Base-by-base conservation (phyloP, 805 yeast genomes). In the Alloascoidea africana region DNA sequence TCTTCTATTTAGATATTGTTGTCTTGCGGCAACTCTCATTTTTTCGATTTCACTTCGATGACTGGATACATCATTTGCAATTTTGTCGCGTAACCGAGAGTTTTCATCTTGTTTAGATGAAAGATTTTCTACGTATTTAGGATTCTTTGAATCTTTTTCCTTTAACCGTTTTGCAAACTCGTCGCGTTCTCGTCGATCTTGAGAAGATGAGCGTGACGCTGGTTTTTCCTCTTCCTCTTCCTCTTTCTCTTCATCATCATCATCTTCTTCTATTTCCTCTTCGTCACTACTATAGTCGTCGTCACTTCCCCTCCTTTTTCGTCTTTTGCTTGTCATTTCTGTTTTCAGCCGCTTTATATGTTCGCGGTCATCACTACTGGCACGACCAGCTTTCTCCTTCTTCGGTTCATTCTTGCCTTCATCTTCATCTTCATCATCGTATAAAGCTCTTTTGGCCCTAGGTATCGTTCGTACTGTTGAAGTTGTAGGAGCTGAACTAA, bases 1-100 rank as follows among this genome's bases (percentile, higher is more conserved):
- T 38, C 78, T 56, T 34, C 62, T 59, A 2, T 60, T 50, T 17
- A 71, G 54, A 41, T 70, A 71, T 8, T 55, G 51, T 39, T 67
- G 72, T 34, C 78, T 56, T 0, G 77, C 73, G 3, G 62, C 44
- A n/a, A 53, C 44, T 18, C 78, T 53, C 17, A 72, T 51, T 17
- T 62, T 59, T 3, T 50, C 50, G 36, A 59, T 36, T 14, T 40
- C 50, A 36, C 48, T 50, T 14, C 41, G 45, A 33, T 45, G 38
- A 17, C 36, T 34, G 2, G 36, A 42, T 13, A 35, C 6, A 11
- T 37, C 42, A 5, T 45, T 43, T 5, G 39, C 35, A n/a, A 38
- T 23, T 5, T 19, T 17, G 4, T 27, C 27, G 4, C 34, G 18
- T 14, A 18, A 11, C 3, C 27, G 18, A 16, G 14, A 23, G n/a